phyloP scores from a whole-genome alignment of 2,329 filamentous ascomycete genomes.

The Orbilia ellipsospora region DNA sequence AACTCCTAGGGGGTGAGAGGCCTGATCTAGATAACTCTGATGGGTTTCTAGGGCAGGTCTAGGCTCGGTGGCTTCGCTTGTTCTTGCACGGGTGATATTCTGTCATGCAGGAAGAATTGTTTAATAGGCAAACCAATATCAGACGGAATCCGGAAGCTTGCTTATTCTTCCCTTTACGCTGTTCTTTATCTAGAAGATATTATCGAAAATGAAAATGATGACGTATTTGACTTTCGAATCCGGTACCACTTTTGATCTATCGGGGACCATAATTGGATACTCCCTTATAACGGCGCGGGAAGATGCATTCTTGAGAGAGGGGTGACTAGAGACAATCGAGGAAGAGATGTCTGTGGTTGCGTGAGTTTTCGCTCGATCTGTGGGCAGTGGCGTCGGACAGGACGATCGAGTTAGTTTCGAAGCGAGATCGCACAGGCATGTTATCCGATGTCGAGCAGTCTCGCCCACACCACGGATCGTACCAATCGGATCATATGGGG shows the following conservation, averaged over 20 bases:
- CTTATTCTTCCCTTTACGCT: background rate
- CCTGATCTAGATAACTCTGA: too few species aligned
- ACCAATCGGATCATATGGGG: constrained; percentile 2
- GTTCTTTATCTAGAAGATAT: background rate
- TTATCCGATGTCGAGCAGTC: constrained; percentile 16
- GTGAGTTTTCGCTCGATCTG: constrained; percentile 16
- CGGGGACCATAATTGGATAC: background rate
- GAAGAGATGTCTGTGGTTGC: background rate
- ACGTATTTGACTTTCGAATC: constrained; percentile 25
- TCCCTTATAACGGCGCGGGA: constrained; percentile 25
- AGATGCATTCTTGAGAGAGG: background rate
- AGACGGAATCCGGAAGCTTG: constrained; percentile 12
- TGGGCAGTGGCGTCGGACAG: constrained; percentile 11
- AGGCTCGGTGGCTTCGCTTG: too few species aligned
- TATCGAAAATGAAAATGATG: constrained; percentile 1
- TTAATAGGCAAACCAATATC: background rate
- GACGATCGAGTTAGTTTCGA: constrained; percentile 9
- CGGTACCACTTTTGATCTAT: background rate
- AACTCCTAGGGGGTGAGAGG: too few species aligned
- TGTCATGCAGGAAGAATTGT: too few species aligned
- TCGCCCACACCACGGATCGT: constrained; percentile 7
- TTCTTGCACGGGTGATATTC: too few species aligned
- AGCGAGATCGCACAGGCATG: constrained; percentile 35
- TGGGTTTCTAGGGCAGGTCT: too few species aligned
- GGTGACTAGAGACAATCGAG: background rate